Evolutionary conservation across 2,329 filamentous ascomycete genomes (phyloP), one percentile per base, ranked within the genome.

Genomic region (Aspergillus pseudoglaucus): DNA sequence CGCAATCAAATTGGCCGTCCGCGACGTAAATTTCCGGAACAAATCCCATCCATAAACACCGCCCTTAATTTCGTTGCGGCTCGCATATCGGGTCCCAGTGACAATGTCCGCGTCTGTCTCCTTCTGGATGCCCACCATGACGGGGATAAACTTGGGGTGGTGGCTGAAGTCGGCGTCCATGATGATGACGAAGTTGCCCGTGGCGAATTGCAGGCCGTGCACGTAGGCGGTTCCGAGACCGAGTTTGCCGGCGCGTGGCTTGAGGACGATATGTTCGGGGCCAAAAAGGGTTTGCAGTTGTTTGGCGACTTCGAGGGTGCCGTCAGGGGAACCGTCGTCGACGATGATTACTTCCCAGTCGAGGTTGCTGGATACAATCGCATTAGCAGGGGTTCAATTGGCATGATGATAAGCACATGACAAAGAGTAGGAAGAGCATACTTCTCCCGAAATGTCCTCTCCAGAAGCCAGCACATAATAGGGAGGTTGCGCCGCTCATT

Each of bases 161-260:
- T 98, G 93, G 60, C 83, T 89, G 80, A 98, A 98, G 75, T 98
- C 93, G 72, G 94, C 93, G 76, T 98, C 93, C 93, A 98, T 98
- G 80, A 98, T 98, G 77, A 98, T 88, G 67, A 98, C 88, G 66
- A 84, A 97, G 80, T 94, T 96, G 62, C 93, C 93, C 18, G 84
- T 90, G 20, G 80, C 86, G 67, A 87, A 97, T 69, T 95, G 82
- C 51, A 98, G 79, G 45, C 91, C 91, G 72, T 96, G 90, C 35
- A 96, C 88, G 74, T 97, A 97, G 43, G 91, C 91, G 2, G 91
- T 96, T 59, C 91, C 91, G 44, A 97, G 85, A n/a, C 91, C 91
- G 35, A 96, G 87, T 75, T 97, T 98, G 66, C 94, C 94, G 38
- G 88, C 81, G 63, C 94, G 90, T 20, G 89, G 81, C 73, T 93